Evolutionary conservation across 2,329 filamentous ascomycete species (phyloP).

Genomic region (Graphiopsis chlorocephala): DNA sequence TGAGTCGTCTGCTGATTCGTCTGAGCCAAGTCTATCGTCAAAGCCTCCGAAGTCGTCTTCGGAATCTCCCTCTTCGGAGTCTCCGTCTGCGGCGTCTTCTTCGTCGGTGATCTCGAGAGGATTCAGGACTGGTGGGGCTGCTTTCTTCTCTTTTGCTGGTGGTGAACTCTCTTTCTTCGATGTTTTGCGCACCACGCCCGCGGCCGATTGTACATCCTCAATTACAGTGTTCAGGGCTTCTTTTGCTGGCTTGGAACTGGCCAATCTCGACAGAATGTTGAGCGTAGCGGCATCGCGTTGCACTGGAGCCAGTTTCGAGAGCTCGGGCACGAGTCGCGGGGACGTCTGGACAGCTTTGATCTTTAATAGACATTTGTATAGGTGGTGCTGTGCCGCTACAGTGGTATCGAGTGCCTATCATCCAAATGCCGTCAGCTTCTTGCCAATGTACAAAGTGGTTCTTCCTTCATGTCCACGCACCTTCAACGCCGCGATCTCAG

Average conservation of each 20-base stretch:
- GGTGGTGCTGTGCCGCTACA: constrained; percentile 50
- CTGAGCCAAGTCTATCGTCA: constrained; percentile 39
- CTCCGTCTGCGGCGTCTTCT: constrained; percentile 4
- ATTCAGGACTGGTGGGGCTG: neutral
- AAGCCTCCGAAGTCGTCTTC: constrained; percentile 39
- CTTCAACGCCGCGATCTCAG: constrained; percentile 60
- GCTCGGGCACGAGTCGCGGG: constrained; percentile 44
- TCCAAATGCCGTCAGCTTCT: constrained; percentile 7
- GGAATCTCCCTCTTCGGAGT: constrained; percentile 19
- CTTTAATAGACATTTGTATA: constrained; percentile 56
- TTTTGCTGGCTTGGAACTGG: constrained; percentile 59
- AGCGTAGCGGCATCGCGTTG: constrained; percentile 46
- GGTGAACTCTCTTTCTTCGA: neutral
- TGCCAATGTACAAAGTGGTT: neutral
- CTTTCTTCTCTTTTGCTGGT: neutral
- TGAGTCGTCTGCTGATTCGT: constrained; percentile 27
- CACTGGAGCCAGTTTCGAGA: constrained; percentile 39
- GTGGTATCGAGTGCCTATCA: constrained; percentile 50
- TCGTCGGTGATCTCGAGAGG: constrained; percentile 12
- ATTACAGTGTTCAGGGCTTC: constrained; percentile 50
- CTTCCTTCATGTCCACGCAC: constrained; percentile 32
- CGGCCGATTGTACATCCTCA: constrained; percentile 40
- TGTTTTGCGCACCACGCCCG: constrained; percentile 30
- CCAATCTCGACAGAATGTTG: constrained; percentile 59
- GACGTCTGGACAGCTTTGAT: constrained; percentile 56